Percentiles rank a stretch among this genome's conserved stretches.
These are phyloP conservation scores for Tubosaeta brunneosetosa DNA, from an alignment of 768 basidiomycete genomes.

Conservation along the genomic window DNA sequence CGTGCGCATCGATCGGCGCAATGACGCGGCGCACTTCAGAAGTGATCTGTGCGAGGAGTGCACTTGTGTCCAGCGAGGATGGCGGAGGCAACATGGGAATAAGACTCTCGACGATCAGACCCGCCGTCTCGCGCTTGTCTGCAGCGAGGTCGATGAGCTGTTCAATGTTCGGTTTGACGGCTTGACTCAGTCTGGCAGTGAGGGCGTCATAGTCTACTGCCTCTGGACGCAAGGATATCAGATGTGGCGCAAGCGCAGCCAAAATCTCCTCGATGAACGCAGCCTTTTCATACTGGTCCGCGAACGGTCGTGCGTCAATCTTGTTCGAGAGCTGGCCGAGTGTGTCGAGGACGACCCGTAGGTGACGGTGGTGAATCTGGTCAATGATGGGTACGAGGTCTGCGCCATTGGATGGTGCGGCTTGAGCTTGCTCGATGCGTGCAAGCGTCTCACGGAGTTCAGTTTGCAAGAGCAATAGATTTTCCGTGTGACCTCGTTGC, in stretches of 20 bases:
- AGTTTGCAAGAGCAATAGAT: constrained; percentile 51
- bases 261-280: constrained; percentile 58
- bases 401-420: constrained; percentile 14
- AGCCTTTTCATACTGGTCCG: constrained; percentile 48
- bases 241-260: constrained; percentile 51
- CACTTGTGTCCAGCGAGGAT: constrained; percentile 46
- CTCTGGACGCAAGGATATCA: constrained; percentile 59
- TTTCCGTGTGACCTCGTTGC: constrained; percentile 61
- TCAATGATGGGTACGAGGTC: constrained; percentile 49
- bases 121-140: constrained; percentile 84
- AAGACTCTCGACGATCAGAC: constrained; percentile 70
- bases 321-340: constrained; percentile 44
- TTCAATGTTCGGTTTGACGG: constrained; percentile 84
- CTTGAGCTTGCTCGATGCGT: constrained; percentile 33
- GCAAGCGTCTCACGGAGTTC: constrained; percentile 54
- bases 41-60: constrained; percentile 55
- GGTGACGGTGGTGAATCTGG: constrained; percentile 51
- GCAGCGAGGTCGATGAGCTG: constrained; percentile 87
- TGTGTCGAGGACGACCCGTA: constrained; percentile 56
- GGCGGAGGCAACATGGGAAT: constrained; percentile 56
- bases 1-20: constrained; percentile 75
- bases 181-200: constrained; percentile 71
- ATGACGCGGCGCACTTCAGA: constrained; percentile 68
- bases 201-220: constrained; percentile 74
- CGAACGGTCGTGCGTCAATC: constrained; percentile 31